A percentile compares a stretch with the other conserved stretches of the same genome.
Evolutionary conservation across 2,329 filamentous ascomycete genomes (phyloP).

Genomic region (Penicillium palitans): DNA sequence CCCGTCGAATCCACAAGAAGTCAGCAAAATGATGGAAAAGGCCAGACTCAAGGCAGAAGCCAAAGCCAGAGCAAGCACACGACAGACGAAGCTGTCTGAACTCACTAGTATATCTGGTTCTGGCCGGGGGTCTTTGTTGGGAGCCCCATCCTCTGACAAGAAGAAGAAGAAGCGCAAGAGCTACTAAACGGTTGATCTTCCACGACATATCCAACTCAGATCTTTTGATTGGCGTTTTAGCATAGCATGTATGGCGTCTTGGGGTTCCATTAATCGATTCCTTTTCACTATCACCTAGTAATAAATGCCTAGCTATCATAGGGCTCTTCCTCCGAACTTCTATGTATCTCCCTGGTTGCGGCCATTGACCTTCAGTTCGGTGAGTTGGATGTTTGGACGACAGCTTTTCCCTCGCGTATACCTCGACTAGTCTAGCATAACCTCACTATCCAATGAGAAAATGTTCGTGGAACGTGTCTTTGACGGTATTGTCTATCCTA

Average conservation of each 20-base stretch:
- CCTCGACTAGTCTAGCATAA: slow-evolving; percentile 36
- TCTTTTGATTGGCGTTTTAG: slow-evolving; percentile 16
- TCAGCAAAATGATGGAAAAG: slow-evolving; percentile 11
- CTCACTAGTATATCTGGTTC: slow-evolving; percentile 37
- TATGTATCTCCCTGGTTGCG: no score
- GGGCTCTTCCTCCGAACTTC: no score
- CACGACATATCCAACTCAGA: not conserved
- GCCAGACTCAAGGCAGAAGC: slow-evolving; percentile 20
- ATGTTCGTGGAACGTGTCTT: no score
- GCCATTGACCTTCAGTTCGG: no score
- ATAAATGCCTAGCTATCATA: not conserved
- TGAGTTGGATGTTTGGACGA: slow-evolving; percentile 37
- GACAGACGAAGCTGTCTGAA: slow-evolving; percentile 16
- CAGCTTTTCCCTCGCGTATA: slow-evolving; percentile 56
- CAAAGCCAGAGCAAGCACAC: slow-evolving; percentile 18
- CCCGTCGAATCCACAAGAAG: not conserved
- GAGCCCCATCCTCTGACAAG: slow-evolving; percentile 6
- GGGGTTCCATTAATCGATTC: not conserved
- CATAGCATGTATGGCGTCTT: slow-evolving; percentile 14
- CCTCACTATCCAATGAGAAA: no score
- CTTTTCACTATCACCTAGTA: not conserved
- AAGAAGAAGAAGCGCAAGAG: slow-evolving; percentile 28
- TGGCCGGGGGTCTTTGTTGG: slow-evolving; percentile 1
- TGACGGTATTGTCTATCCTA: no score
- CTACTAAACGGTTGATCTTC: not conserved